Evolutionary conservation across 768 basidiomycete genomes (phyloP).

Genomic region (Trametes cubensis): DNA sequence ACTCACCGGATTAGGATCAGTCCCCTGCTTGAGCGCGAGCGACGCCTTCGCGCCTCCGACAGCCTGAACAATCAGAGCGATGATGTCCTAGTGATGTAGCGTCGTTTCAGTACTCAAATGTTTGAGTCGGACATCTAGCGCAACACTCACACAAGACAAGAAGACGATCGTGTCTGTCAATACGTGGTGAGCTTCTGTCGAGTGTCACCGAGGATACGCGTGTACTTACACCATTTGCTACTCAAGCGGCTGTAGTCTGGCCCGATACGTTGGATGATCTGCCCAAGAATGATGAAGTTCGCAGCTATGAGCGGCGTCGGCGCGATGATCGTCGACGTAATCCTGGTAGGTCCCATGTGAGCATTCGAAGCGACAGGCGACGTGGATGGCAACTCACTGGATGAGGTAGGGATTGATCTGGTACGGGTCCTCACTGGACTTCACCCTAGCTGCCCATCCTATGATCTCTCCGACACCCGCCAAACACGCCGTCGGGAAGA

Average conservation of each 20-base stretch:
- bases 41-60: slow-evolving; percentile 40
- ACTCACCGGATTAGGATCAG: slow-evolving; percentile 22
- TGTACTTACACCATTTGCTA: slow-evolving; percentile 33
- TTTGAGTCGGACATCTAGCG: background rate
- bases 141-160: slow-evolving; percentile 30
- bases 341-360: background rate
- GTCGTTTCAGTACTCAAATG: background rate
- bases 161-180: slow-evolving; percentile 33
- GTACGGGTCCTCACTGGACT: slow-evolving; percentile 9
- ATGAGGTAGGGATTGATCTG: slow-evolving; percentile 14
- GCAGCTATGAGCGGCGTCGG: slow-evolving; percentile 61
- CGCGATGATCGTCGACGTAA: slow-evolving; percentile 14
- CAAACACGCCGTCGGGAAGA: slow-evolving; percentile 11
- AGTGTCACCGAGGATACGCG: background rate
- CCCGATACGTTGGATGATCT: slow-evolving; percentile 48
- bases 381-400: slow-evolving; percentile 10
- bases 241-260: slow-evolving; percentile 50
- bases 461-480: slow-evolving; percentile 19
- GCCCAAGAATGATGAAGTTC: slow-evolving; percentile 56
- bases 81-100: slow-evolving; percentile 34
- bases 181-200: background rate
- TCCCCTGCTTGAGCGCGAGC: slow-evolving; percentile 20
- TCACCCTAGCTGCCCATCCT: slow-evolving; percentile 15
- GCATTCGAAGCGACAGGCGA: too few species aligned
- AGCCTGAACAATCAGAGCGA: slow-evolving; percentile 43